Conservation (phyloP, 2,329 filamentous ascomycete genomes). For the Paecilomyces dactylethromorphus region DNA sequence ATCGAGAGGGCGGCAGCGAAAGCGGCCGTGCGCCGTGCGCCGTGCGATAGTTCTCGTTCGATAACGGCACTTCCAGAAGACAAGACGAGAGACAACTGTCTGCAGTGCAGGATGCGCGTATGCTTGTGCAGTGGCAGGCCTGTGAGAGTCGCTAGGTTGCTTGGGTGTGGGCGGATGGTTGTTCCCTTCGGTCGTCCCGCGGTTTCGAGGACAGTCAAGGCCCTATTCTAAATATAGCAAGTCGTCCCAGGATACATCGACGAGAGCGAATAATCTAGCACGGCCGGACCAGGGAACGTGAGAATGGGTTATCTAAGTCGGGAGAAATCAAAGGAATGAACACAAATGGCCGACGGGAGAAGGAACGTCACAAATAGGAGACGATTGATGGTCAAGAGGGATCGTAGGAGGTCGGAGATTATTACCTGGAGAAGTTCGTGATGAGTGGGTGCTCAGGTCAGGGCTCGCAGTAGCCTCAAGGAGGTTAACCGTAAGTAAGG, state of each 20-base stretch:
- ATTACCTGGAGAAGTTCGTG: background rate
- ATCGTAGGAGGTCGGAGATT: background rate
- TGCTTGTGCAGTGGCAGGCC: background rate
- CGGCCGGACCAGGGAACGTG: background rate
- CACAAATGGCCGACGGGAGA: background rate
- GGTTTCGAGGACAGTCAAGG: background rate
- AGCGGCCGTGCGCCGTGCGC: background rate
- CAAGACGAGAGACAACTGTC: background rate
- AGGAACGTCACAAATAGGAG: background rate
- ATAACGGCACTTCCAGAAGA: background rate
- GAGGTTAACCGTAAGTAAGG: background rate
- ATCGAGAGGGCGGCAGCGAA: background rate
- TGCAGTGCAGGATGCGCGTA: background rate
- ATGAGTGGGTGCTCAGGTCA: background rate
- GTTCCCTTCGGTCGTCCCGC: background rate
- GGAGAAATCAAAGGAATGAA: background rate
- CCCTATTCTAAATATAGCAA: constrained; percentile 4
- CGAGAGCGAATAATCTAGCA: background rate
- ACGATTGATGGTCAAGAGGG: background rate
- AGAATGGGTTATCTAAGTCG: background rate
- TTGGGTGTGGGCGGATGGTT: background rate
- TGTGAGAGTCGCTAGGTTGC: background rate
- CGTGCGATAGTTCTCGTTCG: background rate
- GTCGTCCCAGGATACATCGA: background rate
- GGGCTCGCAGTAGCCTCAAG: background rate